phyloP scores from a whole-genome alignment of 345 rosid species.

The Rhodamnia argentea region DNA sequence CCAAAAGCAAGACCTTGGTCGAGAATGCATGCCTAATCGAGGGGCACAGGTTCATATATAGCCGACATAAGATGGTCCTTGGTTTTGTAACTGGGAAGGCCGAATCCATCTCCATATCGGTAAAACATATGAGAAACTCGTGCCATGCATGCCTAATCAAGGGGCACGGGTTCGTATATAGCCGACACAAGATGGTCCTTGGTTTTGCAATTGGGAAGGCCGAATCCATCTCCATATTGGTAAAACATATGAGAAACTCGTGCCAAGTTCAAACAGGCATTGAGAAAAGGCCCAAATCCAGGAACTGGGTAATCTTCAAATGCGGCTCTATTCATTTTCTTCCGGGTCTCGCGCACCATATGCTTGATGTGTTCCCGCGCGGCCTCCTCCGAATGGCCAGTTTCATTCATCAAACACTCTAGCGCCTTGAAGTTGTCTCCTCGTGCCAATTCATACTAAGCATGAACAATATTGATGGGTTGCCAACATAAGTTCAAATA shows the following conservation, averaged over 20 bases:
- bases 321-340: background rate
- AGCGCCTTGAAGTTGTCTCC: constrained; percentile 6
- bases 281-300: background rate
- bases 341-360: constrained; percentile 2
- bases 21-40: too few species aligned
- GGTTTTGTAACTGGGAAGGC: too few species aligned
- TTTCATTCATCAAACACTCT: constrained; percentile 8
- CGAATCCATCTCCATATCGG: too few species aligned
- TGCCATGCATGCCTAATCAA: background rate
- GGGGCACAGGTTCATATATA: too few species aligned
- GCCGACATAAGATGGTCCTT: too few species aligned
- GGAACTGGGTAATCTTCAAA: background rate
- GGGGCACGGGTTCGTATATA: background rate
- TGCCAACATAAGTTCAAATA: background rate
- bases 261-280: background rate
- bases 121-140: background rate
- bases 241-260: too few species aligned
- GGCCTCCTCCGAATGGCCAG: background rate
- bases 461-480: background rate
- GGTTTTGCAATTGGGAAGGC: background rate
- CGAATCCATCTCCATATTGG: constrained; percentile 10
- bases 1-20: too few species aligned
- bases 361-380: background rate
- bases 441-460: background rate
- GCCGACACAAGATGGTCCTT: background rate